Percentiles rank a stretch among this genome's conserved stretches.
These are phyloP conservation scores for Zymoseptoria crescenta DNA, from an alignment of 2,329 filamentous ascomycete genomes.

Conservation along the genomic window DNA sequence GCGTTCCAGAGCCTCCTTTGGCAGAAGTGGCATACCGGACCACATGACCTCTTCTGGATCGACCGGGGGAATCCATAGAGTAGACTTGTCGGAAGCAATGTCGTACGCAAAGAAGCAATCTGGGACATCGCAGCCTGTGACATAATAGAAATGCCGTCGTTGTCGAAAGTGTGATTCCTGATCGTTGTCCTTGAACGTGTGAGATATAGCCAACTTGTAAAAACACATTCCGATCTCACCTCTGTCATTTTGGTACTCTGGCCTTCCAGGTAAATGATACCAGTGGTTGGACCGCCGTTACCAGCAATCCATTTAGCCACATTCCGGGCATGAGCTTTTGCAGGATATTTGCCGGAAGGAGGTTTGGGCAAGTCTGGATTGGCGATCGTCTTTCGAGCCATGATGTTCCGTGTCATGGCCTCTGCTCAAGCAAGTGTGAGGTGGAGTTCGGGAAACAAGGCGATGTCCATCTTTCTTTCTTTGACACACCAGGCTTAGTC, in stretches of 20 bases:
- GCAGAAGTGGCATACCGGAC: conserved; percentile 79
- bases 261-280: conserved; percentile 81
- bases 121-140: conserved; percentile 75
- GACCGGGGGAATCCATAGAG: conserved; percentile 84
- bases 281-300: conserved; percentile 55
- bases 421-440: not conserved
- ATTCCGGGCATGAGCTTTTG: conserved; percentile 74
- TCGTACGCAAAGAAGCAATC: conserved; percentile 82
- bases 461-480: not conserved
- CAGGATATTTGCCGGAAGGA: conserved; percentile 58
- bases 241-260: conserved; percentile 74
- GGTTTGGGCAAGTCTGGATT: conserved; percentile 29
- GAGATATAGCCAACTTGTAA: not conserved
- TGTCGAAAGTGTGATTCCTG: conserved; percentile 66
- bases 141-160: conserved; percentile 79
- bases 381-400: conserved; percentile 25
- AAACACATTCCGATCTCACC: conserved; percentile 22
- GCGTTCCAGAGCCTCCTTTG: conserved; percentile 60
- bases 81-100: conserved; percentile 63
- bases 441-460: not conserved
- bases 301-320: conserved; percentile 72
- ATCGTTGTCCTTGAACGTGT: conserved; percentile 62
- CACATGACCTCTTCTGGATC: conserved; percentile 88
- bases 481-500: not conserved
- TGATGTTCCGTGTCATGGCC: conserved; percentile 14